These are phyloP conservation scores for Lactarius akahatsu DNA, from an alignment of 768 basidiomycete species.

Conservation along the genomic window DNA sequence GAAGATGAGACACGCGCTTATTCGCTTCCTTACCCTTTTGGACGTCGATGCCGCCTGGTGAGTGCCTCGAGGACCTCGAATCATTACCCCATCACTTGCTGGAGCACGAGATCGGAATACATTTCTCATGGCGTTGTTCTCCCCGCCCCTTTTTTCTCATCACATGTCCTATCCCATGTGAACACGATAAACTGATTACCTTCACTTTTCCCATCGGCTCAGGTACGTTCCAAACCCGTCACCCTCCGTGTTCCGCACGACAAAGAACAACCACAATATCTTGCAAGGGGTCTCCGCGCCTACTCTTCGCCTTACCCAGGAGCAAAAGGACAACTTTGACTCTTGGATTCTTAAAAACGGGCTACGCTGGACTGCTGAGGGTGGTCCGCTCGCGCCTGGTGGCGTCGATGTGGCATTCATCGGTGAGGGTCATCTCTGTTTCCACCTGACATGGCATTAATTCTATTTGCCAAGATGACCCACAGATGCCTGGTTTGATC, in stretches of 20 bases:
- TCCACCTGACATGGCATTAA: background rate
- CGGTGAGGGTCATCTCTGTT: slow-evolving; percentile 43
- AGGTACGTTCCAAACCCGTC: slow-evolving; percentile 90
- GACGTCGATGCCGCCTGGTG: slow-evolving; percentile 86
- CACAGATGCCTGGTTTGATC: slow-evolving; percentile 93
- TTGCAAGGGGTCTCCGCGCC: slow-evolving; percentile 88
- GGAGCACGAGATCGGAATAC: slow-evolving; percentile 13
- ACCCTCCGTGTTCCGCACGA: slow-evolving; percentile 87
- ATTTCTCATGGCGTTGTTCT: slow-evolving; percentile 1
- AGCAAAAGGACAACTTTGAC: slow-evolving; percentile 77
- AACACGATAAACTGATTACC: background rate
- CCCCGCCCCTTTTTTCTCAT: background rate
- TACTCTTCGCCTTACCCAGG: slow-evolving; percentile 71
- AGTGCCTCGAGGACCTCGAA: slow-evolving; percentile 36
- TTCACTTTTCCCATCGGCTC: slow-evolving; percentile 24
- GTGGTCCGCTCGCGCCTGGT: slow-evolving; percentile 79
- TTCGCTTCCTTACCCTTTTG: slow-evolving; percentile 76
- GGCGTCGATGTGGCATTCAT: slow-evolving; percentile 90
- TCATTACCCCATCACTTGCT: slow-evolving; percentile 13
- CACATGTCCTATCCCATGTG: slow-evolving; percentile 11
- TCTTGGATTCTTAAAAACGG: slow-evolving; percentile 91
- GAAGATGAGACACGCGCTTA: slow-evolving; percentile 91
- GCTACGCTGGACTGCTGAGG: slow-evolving; percentile 81
- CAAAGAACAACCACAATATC: slow-evolving; percentile 95
- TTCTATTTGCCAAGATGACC: slow-evolving; percentile 56